Evolutionary conservation across 495 filamentous ascomycete genomes (phyloP).

Genomic region (Parmelia sp.): DNA sequence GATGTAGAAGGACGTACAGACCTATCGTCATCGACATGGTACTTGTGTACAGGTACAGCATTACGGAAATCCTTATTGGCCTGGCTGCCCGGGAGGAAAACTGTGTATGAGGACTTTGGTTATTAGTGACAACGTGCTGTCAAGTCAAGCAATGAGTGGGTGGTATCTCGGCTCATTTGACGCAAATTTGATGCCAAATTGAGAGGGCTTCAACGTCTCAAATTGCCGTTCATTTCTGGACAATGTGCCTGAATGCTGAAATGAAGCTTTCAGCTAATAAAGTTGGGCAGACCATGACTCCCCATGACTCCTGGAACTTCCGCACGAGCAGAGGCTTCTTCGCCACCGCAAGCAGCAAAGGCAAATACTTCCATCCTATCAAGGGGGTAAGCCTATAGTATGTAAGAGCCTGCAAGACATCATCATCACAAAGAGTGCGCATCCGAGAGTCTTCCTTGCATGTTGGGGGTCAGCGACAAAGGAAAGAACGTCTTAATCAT

Average conservation of each 20-base stretch:
- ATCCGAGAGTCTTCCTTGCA: neutral
- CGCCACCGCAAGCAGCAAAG: neutral
- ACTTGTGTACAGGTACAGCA: conserved; percentile 55
- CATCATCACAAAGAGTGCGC: neutral
- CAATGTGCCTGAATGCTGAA: neutral
- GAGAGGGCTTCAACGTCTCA: neutral
- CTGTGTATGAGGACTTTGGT: conserved; percentile 65
- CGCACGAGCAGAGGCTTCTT: neutral
- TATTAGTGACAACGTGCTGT: conserved; percentile 40
- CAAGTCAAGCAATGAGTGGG: neutral
- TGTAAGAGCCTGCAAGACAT: neutral
- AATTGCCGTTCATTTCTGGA: neutral
- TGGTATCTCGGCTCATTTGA: neutral
- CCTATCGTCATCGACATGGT: conserved; percentile 50
- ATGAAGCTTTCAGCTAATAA: neutral
- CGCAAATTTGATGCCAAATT: neutral
- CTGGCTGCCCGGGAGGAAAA: conserved; percentile 59
- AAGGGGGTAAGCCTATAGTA: neutral
- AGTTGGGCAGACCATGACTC: neutral
- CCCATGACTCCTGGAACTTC: neutral
- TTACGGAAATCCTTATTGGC: conserved; percentile 50
- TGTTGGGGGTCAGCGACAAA: neutral
- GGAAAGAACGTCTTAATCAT: neutral
- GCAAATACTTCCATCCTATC: neutral
- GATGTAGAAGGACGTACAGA: conserved; percentile 41